Base-by-base conservation (phyloP, 1,284 basidiomycete genomes). In the Meira miltonrushii region DNA sequence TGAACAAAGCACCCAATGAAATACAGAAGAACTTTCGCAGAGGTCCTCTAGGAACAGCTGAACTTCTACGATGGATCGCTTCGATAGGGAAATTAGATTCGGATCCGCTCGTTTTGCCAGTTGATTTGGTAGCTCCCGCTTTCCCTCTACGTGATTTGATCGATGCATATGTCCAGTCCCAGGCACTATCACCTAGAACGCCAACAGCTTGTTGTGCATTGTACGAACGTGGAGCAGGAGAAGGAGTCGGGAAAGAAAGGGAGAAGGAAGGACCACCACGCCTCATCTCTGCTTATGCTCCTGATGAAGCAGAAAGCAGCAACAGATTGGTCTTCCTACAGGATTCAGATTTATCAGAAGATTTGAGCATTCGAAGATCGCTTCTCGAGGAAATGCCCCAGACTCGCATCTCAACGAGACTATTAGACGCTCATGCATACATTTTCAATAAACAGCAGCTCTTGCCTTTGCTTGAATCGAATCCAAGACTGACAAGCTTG, bases 61-160 rank as follows among this genome's bases (percentile, higher is more conserved):
- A 74, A 28, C 65, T 78, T 23, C 59, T 78, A 39, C 62, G 65
- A n/a, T 78, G 75, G 75, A 65, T 75, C n/a, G 64, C 68, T n/a
- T 66, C 64, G 13, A 63, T 73, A 53, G 71, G 71, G 19, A 64
- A 67, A 57, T 62, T 77, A 21, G 67, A 71, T 55, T 15, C 64
- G 39, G 71, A 76, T 40, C 75, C 74, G 12, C 66, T 78, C 37
- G 58, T 78, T n/a, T 65, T 78, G 19, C 75, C 75, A 2, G 63
- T 73, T 37, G 75, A 78, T 55, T 48, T 78, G 39, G 60, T 78
- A 55, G 63, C 63, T 15, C 72, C 74, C 15, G 61, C 65, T 23
- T 12, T 72, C 41, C 71, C 74, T 33, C 65, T 78, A 46, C 56
- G 64, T 11, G 37, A 63, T 44, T 61, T 78, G 58, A 59, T 78